Evolutionary conservation across 1,139 yeast genomes (phyloP).

Genomic region (Zygotorulaspora mrakii): DNA sequence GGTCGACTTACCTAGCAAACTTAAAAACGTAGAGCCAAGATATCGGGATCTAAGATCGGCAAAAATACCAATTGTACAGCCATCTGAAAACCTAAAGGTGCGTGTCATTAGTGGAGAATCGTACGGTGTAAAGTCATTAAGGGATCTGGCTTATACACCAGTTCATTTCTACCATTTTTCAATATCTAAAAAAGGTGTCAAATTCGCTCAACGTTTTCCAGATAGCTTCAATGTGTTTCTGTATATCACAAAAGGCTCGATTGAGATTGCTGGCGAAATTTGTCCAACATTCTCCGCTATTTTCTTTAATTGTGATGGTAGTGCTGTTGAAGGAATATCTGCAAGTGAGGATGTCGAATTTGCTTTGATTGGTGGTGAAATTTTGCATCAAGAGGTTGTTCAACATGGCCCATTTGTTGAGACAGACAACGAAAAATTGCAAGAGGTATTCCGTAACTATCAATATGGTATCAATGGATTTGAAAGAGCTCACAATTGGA

Average conservation of each 20-base stretch:
- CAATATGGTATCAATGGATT: conserved; percentile 70
- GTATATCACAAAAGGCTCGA: conserved; percentile 64
- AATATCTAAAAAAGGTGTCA: conserved; percentile 61
- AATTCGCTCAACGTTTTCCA: conserved; percentile 59
- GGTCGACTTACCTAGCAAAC: conserved; percentile 78
- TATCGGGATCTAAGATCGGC: conserved; percentile 71
- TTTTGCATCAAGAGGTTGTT: conserved; percentile 69
- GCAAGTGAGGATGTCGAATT: conserved; percentile 43
- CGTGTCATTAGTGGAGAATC: conserved; percentile 70
- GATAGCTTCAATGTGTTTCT: conserved; percentile 66
- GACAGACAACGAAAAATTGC: conserved; percentile 56
- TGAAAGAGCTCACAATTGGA: conserved; percentile 67
- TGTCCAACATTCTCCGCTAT: conserved; percentile 51
- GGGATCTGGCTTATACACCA: conserved; percentile 82
- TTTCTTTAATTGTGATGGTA: conserved; percentile 68
- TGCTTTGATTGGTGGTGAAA: conserved; percentile 72
- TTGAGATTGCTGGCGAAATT: conserved; percentile 46
- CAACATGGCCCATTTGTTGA: conserved; percentile 92
- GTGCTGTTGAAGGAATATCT: conserved; percentile 49
- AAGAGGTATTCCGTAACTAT: conserved; percentile 67
- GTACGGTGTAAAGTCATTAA: conserved; percentile 68
- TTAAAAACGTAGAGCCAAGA: conserved; percentile 69
- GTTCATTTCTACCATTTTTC: conserved; percentile 68
- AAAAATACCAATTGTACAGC: conserved; percentile 68
- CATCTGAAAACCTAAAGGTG: conserved; percentile 70